phyloP scores from a whole-genome alignment of 129 eudicot species.

The Flaveria linearis region DNA sequence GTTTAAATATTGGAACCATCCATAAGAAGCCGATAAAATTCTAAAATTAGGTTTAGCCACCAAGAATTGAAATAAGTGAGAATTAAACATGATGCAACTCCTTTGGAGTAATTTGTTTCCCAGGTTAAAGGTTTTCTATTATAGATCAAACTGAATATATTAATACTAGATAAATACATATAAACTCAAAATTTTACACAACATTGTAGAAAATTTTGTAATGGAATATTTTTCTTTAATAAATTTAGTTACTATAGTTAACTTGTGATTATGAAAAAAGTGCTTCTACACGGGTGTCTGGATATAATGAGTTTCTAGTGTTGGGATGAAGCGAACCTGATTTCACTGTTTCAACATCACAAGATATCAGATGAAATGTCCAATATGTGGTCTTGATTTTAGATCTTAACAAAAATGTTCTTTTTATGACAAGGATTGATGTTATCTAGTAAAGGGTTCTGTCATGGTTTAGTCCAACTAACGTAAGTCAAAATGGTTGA shows the following conservation, averaged over 20 bases:
- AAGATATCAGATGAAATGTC: not conserved
- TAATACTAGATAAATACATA: too few species aligned
- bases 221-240: not conserved
- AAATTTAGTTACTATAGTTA: not conserved
- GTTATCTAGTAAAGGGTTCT: not conserved
- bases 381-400: constrained; percentile 7
- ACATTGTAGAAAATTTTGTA: too few species aligned
- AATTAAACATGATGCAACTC: too few species aligned
- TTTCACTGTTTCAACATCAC: not conserved
- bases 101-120: too few species aligned
- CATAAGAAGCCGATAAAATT: too few species aligned
- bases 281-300: not conserved
- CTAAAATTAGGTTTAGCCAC: not conserved
- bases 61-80: not conserved
- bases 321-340: not conserved
- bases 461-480: constrained; percentile 5
- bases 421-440: not conserved
- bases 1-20: not conserved
- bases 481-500: not conserved
- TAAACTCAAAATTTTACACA: too few species aligned
- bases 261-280: not conserved
- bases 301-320: not conserved
- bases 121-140: too few species aligned
- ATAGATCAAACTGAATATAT: too few species aligned
- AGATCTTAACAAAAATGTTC: not conserved